phyloP scores from a whole-genome alignment of 768 basidiomycete species.

The Multifurca ochricompacta region DNA sequence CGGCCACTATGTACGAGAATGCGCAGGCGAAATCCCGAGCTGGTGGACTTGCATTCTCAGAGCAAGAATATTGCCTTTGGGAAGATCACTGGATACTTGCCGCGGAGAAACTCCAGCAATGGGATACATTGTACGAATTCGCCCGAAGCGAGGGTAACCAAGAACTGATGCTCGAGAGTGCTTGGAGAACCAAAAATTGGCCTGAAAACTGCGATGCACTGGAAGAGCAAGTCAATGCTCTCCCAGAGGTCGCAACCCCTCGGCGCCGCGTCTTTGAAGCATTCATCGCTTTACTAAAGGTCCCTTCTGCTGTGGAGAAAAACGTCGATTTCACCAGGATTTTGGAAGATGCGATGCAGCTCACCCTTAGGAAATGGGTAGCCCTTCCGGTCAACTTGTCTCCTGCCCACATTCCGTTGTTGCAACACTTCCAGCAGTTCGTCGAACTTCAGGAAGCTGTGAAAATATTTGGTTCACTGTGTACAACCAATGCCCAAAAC shows the following conservation, averaged over 20 bases:
- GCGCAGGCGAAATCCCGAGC: constrained; percentile 82
- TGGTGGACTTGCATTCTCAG: constrained; percentile 81
- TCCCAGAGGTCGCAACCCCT: constrained; percentile 86
- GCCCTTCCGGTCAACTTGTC: constrained; percentile 80
- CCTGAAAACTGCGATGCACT: constrained; percentile 65
- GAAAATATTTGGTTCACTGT: constrained; percentile 86
- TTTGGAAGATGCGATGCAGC: constrained; percentile 93
- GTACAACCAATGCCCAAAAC: constrained; percentile 78
- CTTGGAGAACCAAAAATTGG: constrained; percentile 95
- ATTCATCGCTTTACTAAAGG: constrained; percentile 80
- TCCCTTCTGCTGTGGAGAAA: constrained; percentile 73
- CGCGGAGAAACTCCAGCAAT: constrained; percentile 94
- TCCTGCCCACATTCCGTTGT: constrained; percentile 85
- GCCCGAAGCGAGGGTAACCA: constrained; percentile 84
- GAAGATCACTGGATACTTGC: constrained; percentile 98
- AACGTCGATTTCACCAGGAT: constrained; percentile 82
- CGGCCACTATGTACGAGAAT: constrained; percentile 77
- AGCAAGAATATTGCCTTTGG: constrained; percentile 96
- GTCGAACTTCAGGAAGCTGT: constrained; percentile 96
- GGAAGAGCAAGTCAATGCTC: constrained; percentile 71
- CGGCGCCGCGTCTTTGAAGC: constrained; percentile 98
- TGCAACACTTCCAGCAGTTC: constrained; percentile 98
- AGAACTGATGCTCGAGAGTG: constrained; percentile 88
- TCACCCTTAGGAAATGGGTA: constrained; percentile 94
- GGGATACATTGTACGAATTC: constrained; percentile 91